Conservation (phyloP, 208 protist species). For the Trypanosoma theileri region DNA sequence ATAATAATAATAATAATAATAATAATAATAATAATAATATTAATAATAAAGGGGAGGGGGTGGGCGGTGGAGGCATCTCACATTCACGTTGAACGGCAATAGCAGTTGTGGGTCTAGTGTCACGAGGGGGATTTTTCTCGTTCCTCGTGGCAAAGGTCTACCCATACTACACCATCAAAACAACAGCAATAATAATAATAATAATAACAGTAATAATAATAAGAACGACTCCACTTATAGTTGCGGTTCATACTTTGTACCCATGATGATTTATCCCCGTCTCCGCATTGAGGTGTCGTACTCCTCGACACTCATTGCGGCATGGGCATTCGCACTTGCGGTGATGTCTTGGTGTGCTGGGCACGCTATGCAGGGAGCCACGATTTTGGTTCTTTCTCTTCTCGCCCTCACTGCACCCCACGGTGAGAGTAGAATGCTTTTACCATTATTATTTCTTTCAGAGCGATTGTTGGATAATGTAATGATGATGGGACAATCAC, state of each 20-base stretch:
- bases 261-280: slow-evolving; percentile 33
- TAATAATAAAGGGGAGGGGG: no score
- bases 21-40: no score
- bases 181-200: not conserved
- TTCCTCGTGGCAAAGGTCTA: no score
- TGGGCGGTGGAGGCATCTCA: no score
- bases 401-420: slow-evolving; percentile 62
- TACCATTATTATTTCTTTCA: slow-evolving; percentile 79
- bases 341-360: slow-evolving; percentile 47
- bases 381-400: slow-evolving; percentile 50
- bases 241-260: slow-evolving; percentile 7
- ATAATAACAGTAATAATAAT: not conserved
- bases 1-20: no score
- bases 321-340: slow-evolving; percentile 61
- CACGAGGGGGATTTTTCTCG: no score
- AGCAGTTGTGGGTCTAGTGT: no score
- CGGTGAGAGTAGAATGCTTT: slow-evolving; percentile 73
- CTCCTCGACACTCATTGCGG: slow-evolving; percentile 71
- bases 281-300: slow-evolving; percentile 74
- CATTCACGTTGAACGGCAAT: no score
- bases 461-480: slow-evolving; percentile 64
- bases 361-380: slow-evolving; percentile 44
- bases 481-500: slow-evolving; percentile 42
- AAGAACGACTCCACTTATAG: not conserved
- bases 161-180: not conserved